Evolutionary conservation across 768 basidiomycete genomes (phyloP), one percentile per base, ranked within the genome.

Genomic region (Mrakia frigida): DNA sequence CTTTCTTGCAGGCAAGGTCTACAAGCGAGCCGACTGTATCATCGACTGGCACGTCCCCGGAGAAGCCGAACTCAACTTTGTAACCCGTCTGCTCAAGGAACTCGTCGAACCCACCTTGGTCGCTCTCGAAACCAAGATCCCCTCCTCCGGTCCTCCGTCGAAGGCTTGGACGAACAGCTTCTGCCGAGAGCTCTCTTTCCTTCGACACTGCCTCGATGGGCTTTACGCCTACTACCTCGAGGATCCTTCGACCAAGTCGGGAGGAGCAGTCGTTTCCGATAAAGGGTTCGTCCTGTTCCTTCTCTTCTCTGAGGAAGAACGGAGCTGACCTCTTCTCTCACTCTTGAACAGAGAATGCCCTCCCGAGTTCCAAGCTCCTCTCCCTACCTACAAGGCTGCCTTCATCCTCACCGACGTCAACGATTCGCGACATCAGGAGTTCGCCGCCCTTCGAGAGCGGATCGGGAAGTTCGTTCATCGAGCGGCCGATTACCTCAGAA

Each of bases 31-130:
- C 60, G 90, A 94, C 50, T 87, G 93, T 77, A 87, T 87, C 82
- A 90, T 92, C 80, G 89, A 92, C 0, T 96, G 93, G 93, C 92
- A 94, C 83, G 86, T 90, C 10, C 92, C 94, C 0, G 85, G 85
- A 59, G 81, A 83, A 0, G 86, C 86, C n/a, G 93, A 94, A 82
- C 88, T 94, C 78, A 86, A 88, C 41, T 92, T 93, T 81, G 87
- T 89, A 2, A 82, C 93, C 33, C 86, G 88, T 52, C 85, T 94
- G 33, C 89, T 94, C 83, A 85, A 83, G 73, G 87, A 89, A 63
- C 81, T 92, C 35, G 85, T 92, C 46, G 89, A 88, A 77, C 92
- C 90, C 11, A 87, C 88, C 14, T 82, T 93, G 61, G 81, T 79
- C 28, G 82, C 81, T 21, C 84, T 95, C 63, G 88, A 92, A 76